Evolutionary conservation across 257 asterid species (phyloP).

Genomic region (Lycium barbarum): DNA sequence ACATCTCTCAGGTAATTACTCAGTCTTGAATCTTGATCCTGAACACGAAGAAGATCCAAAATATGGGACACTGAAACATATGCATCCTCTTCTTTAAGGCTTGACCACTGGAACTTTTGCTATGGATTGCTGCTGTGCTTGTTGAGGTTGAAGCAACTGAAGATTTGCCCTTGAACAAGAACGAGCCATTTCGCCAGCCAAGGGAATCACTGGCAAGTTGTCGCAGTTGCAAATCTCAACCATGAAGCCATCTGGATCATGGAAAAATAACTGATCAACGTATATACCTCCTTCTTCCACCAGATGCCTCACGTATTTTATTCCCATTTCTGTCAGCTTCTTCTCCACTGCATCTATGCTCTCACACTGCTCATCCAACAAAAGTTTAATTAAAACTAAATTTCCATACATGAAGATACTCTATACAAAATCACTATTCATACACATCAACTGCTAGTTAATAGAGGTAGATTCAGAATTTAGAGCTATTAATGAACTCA

Average conservation of each 20-base stretch:
- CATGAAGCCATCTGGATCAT: slow-evolving; percentile 97
- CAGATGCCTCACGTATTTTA: slow-evolving; percentile 64
- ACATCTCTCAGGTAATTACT: background rate
- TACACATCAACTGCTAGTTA: background rate
- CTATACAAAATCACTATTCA: background rate
- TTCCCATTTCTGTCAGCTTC: slow-evolving; percentile 77
- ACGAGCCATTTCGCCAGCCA: slow-evolving; percentile 75
- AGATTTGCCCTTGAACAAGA: slow-evolving; percentile 73
- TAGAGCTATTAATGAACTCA: too few relatives aligned
- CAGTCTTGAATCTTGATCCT: background rate
- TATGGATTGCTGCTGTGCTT: slow-evolving; percentile 52
- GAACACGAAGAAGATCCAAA: background rate
- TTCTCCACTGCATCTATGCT: slow-evolving; percentile 91
- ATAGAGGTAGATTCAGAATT: too few relatives aligned
- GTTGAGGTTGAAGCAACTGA: slow-evolving; percentile 62
- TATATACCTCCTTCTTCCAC: slow-evolving; percentile 91
- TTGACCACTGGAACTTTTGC: slow-evolving; percentile 44
- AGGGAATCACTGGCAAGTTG: slow-evolving; percentile 73
- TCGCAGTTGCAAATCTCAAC: slow-evolving; percentile 96
- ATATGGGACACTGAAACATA: background rate
- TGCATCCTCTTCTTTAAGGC: background rate
- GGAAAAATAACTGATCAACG: slow-evolving; percentile 92
- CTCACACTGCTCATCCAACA: slow-evolving; percentile 65
- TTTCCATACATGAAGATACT: background rate
- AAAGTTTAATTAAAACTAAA: background rate